Conservation (phyloP, 208 protist genomes). For the Crithidia expoeki region DNA sequence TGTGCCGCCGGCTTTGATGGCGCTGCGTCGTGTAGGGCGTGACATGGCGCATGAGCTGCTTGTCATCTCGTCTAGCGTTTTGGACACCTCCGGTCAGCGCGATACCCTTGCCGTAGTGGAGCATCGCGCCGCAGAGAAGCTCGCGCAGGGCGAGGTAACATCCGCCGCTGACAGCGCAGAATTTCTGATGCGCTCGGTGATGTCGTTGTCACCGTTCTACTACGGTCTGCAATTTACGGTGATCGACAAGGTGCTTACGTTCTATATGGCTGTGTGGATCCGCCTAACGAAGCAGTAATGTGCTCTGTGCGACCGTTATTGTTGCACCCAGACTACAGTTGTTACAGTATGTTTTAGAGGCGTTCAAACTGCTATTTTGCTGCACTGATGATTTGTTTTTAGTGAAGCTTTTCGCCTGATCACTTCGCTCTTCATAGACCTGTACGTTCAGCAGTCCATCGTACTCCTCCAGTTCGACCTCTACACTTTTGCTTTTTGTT, state of each 20-base stretch:
- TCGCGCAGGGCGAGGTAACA: conserved; percentile 29
- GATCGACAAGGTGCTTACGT: conserved; percentile 73
- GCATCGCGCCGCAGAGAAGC: conserved; percentile 28
- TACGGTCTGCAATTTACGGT: conserved; percentile 62
- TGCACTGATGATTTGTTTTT: no score
- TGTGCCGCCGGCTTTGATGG: conserved; percentile 42
- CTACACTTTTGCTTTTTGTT: no score
- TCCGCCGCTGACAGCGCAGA: conserved; percentile 64
- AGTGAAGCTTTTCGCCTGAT: no score
- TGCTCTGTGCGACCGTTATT: not conserved
- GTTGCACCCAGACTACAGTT: no score
- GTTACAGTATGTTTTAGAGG: no score
- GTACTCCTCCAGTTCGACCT: no score
- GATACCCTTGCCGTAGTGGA: conserved; percentile 44
- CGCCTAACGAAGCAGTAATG: conserved; percentile 51
- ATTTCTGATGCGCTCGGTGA: conserved; percentile 42
- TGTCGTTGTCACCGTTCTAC: conserved; percentile 66
- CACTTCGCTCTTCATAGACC: no score
- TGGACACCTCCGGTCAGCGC: conserved; percentile 44
- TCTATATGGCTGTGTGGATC: conserved; percentile 86
- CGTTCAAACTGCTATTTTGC: no score
- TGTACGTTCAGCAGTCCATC: no score
- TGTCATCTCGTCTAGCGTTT: conserved; percentile 42
- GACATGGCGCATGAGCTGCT: conserved; percentile 50
- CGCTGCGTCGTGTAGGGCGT: conserved; percentile 46